Evolutionary conservation across 1,284 basidiomycete genomes (phyloP), one percentile per base, ranked within the genome.

Genomic region (Neolentinus lepideus): DNA sequence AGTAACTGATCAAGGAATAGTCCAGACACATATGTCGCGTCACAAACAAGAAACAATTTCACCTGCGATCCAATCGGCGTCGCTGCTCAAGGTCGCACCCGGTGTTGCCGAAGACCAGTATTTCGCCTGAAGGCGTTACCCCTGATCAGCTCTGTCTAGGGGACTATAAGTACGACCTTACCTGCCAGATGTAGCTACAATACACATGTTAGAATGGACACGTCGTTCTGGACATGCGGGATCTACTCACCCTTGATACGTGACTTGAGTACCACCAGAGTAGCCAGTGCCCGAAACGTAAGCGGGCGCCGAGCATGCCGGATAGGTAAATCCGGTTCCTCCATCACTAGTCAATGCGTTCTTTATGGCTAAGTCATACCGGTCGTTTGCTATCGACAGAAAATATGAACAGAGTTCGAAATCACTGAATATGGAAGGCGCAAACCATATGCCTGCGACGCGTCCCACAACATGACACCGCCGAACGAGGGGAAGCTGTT

Each of bases 381-480:
- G 76, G 58, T 69, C 68, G 63, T 87, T 86, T n/a, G 71, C 83
- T 83, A 31, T 31, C 12, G 29, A 24, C 29, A 47, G 51, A 29
- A 55, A 29, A 27, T 26, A 22, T 19, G 45, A 52, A 43, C 2
- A 8, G 33, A 22, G 45, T n/a, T 21, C 19, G n/a, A 22, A 38
- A 33, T 52, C 0, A 50, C 26, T 21, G 53, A 26, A 45, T 51
- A 16, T 14, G 52, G 29, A 45, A 54, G 11, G 16, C 38, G 67
- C 72, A 54, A 64, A 83, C 83, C 76, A 59, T 80, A 84, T 12
- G 85, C 84, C 66, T 87, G 83, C 46, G 83, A 85, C 38, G 77
- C 79, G 64, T 85, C 85, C 84, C 84, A 88, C 48, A 88, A 64
- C 83, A 86, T 88, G 16, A 87, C 79, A 26, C 85, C 85, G 16